Evolutionary conservation across 2,329 filamentous ascomycete species (phyloP).

Genomic region (Madurella fahalii): DNA sequence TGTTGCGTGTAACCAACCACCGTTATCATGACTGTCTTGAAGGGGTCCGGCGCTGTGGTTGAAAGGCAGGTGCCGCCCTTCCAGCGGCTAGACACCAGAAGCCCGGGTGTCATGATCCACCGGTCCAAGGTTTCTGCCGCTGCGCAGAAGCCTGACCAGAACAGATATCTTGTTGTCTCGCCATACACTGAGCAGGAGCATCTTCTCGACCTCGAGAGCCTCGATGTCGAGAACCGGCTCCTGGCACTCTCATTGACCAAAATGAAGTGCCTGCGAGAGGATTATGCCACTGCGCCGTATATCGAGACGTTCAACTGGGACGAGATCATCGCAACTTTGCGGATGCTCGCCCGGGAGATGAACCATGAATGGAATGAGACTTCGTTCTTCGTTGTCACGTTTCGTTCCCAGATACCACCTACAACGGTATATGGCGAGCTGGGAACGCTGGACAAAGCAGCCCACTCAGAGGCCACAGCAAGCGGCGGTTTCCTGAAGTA

Average conservation of each 20-base stretch:
- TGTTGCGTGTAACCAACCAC: neutral
- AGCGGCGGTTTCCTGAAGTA: conserved; percentile 80
- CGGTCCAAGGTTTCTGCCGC: conserved; percentile 13
- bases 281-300: conserved; percentile 77
- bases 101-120: conserved; percentile 25
- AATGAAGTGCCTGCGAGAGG: conserved; percentile 57
- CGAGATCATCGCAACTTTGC: conserved; percentile 56
- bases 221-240: conserved; percentile 63
- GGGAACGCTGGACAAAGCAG: conserved; percentile 68
- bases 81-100: conserved; percentile 21
- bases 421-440: conserved; percentile 65
- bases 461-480: conserved; percentile 73
- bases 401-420: conserved; percentile 68
- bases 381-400: conserved; percentile 79
- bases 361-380: conserved; percentile 55
- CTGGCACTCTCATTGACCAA: conserved; percentile 67
- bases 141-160: conserved; percentile 5
- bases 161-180: conserved; percentile 58
- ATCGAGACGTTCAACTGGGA: conserved; percentile 72
- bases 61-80: conserved; percentile 2
- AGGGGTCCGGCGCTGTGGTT: conserved; percentile 14
- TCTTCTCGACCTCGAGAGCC: conserved; percentile 64
- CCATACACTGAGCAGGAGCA: conserved; percentile 70
- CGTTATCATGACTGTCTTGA: conserved; percentile 15
- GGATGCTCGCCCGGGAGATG: conserved; percentile 44